Conservation (phyloP, 2,329 filamentous ascomycete species). For the Colletotrichum sp. region DNA sequence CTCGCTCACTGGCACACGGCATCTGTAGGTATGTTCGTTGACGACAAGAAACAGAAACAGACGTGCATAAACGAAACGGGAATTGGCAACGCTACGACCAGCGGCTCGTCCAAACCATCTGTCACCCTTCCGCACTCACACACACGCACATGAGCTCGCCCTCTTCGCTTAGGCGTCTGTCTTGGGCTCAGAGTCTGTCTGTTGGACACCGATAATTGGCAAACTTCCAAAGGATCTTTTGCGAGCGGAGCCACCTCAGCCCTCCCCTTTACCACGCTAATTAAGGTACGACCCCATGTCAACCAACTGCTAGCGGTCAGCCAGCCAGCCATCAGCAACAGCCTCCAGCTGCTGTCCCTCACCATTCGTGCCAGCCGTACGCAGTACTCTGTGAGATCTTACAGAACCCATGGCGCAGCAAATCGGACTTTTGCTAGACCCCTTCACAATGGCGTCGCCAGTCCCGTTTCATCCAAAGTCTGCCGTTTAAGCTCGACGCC, state of each 20-base stretch:
- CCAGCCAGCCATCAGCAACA: neutral
- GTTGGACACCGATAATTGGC: slow-evolving; percentile 8
- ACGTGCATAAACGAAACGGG: neutral
- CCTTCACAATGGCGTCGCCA: neutral
- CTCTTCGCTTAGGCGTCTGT: neutral
- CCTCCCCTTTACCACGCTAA: slow-evolving; percentile 2
- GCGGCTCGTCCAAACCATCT: slow-evolving; percentile 9
- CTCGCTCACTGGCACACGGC: too few relatives aligned
- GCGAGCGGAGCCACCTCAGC: neutral
- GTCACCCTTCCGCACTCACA: neutral
- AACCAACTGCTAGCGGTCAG: neutral
- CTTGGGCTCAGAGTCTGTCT: neutral
- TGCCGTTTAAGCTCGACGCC: neutral
- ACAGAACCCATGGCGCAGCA: neutral
- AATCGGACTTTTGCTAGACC: neutral
- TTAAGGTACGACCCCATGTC: neutral
- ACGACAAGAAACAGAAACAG: neutral
- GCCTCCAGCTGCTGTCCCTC: neutral
- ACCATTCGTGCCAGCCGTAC: neutral
- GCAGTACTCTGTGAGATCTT: neutral
- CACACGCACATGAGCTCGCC: neutral
- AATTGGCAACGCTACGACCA: neutral
- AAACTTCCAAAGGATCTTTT: slow-evolving; percentile 14
- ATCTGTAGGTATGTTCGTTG: neutral
- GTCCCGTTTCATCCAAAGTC: neutral